phyloP scores from a whole-genome alignment of 2,329 filamentous ascomycete genomes.

The Ceratocystis colombiana region DNA sequence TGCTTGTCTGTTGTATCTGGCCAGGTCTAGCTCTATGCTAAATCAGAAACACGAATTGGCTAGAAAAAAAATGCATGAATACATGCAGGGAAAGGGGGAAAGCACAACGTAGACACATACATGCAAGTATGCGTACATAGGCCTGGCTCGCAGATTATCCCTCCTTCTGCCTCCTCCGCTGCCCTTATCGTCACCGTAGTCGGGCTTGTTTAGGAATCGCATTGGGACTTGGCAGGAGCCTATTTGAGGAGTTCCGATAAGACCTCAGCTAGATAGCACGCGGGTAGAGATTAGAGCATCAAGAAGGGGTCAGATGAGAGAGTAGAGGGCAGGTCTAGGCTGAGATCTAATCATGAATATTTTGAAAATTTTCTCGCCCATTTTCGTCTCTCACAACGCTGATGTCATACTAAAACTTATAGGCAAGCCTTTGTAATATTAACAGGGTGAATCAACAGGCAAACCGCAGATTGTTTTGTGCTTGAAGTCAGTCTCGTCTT shows the following conservation, averaged over 20 bases:
- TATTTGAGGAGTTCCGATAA: not conserved
- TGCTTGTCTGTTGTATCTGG: not conserved
- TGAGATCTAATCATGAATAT: not conserved
- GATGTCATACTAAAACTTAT: not conserved
- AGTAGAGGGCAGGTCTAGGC: not conserved
- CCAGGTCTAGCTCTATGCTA: not conserved
- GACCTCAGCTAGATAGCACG: too few species aligned
- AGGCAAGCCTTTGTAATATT: too few species aligned
- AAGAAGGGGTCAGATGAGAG: too few species aligned
- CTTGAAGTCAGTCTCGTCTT: too few species aligned
- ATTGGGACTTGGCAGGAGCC: not conserved
- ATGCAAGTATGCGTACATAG: not conserved
- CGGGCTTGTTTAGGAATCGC: not conserved
- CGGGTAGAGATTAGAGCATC: too few species aligned
- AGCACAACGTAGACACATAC: not conserved
- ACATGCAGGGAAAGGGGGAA: constrained; percentile 12
- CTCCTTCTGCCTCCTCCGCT: too few species aligned
- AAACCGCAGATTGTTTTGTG: too few species aligned
- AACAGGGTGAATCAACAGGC: too few species aligned
- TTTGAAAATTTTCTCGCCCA: not conserved
- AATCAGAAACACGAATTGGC: not conserved
- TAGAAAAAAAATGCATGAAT: not conserved
- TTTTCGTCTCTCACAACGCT: not conserved
- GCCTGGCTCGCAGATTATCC: too few species aligned
- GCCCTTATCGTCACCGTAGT: too few species aligned